phyloP scores from a whole-genome alignment of 768 basidiomycete genomes.

The Rhodotorula graminis region DNA sequence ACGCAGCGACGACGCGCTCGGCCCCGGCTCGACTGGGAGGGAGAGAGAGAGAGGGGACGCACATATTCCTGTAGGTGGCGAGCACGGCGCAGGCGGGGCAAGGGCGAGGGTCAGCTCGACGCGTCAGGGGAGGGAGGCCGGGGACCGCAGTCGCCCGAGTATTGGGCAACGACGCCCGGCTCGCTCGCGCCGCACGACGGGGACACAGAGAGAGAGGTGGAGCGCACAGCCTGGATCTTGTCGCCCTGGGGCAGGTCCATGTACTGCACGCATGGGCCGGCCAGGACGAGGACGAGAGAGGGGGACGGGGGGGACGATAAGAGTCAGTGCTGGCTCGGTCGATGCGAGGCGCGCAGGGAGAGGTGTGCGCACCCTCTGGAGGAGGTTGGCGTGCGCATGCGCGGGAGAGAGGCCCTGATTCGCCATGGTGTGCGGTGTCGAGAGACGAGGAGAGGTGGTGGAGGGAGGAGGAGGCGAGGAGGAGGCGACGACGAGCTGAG shows the following conservation, averaged over 20 bases:
- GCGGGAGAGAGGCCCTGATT: slow-evolving; percentile 17
- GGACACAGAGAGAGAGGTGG: no score
- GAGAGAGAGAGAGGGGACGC: background rate
- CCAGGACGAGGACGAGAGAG: background rate
- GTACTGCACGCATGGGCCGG: slow-evolving; percentile 54
- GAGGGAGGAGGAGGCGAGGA: background rate
- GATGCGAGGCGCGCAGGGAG: no score
- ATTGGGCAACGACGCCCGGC: background rate
- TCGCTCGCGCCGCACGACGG: background rate
- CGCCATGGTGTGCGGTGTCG: background rate
- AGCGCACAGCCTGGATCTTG: slow-evolving; percentile 74
- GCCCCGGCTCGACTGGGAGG: no score
- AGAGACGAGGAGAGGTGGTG: background rate
- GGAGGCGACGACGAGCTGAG: background rate
- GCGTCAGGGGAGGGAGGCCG: background rate
- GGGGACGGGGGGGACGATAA: background rate
- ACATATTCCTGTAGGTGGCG: slow-evolving; percentile 16
- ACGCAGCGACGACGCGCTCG: background rate
- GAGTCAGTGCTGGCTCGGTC: background rate
- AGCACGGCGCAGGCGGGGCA: background rate
- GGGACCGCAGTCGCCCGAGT: background rate
- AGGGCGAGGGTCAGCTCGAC: background rate
- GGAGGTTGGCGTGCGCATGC: slow-evolving; percentile 26
- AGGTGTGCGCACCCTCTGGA: slow-evolving; percentile 12
- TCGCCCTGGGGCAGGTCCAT: slow-evolving; percentile 83